Percentiles rank a stretch among this genome's conserved stretches.
Evolutionary conservation across 495 filamentous ascomycete species (phyloP).

Genomic region (Melanomma pulvis-pyrius): DNA sequence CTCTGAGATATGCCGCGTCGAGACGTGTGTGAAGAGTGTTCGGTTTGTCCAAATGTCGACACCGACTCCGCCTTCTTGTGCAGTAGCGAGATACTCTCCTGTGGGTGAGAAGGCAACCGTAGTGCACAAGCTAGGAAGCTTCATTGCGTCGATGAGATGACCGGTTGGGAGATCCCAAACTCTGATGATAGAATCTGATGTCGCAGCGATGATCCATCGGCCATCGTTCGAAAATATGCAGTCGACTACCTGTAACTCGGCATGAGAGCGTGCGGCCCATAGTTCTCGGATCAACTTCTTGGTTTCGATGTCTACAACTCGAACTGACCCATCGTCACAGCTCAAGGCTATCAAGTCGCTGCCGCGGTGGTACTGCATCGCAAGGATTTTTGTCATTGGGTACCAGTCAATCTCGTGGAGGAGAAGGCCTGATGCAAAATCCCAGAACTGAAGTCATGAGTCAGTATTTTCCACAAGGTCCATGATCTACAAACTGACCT

Average conservation of each 20-base stretch:
- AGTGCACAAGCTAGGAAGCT: conserved; percentile 72
- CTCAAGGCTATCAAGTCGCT: conserved; percentile 88
- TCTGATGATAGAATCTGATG: conserved; percentile 77
- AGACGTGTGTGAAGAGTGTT: conserved; percentile 83
- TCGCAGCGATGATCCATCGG: conserved; percentile 88
- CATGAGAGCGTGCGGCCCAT: conserved; percentile 52
- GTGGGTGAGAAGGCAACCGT: conserved; percentile 84
- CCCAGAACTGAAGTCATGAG: conserved; percentile 69
- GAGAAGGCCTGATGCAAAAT: conserved; percentile 77
- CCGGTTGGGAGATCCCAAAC: conserved; percentile 96
- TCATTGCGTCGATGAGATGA: conserved; percentile 89
- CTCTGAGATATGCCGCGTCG: conserved; percentile 78
- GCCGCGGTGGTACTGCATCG: conserved; percentile 73
- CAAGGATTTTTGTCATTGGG: conserved; percentile 74
- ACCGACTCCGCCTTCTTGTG: conserved; percentile 81
- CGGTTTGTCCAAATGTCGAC: conserved; percentile 92
- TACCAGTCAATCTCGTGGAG: conserved; percentile 84
- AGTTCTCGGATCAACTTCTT: conserved; percentile 88
- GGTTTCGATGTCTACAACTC: conserved; percentile 88
- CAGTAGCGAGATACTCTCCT: conserved; percentile 89
- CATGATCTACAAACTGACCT: conserved; percentile 44
- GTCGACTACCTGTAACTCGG: conserved; percentile 36
- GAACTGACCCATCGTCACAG: conserved; percentile 85
- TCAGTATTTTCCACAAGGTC: conserved; percentile 8
- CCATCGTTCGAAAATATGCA: conserved; percentile 86